phyloP scores from a whole-genome alignment of 495 filamentous ascomycete genomes.

The Cladorrhinum samala region DNA sequence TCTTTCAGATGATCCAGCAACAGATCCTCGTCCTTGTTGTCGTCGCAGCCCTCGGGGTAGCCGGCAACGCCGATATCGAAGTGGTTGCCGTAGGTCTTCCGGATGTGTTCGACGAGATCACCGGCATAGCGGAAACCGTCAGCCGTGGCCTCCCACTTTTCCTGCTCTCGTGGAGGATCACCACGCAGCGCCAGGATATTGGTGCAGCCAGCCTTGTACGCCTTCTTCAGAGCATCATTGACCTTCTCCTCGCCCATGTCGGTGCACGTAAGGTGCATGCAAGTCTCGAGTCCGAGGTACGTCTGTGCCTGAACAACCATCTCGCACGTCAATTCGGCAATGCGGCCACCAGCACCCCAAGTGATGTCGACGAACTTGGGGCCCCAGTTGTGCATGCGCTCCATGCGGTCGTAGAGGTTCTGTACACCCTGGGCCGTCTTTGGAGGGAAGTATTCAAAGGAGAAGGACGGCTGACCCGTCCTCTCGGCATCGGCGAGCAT shows the following conservation, averaged over 20 bases:
- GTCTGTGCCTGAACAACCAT: slow-evolving; percentile 97
- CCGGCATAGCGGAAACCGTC: slow-evolving; percentile 87
- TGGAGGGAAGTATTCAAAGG: slow-evolving; percentile 99
- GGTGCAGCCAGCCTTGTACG: slow-evolving; percentile 92
- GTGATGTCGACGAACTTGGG: slow-evolving; percentile 97
- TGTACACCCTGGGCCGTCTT: slow-evolving; percentile 98
- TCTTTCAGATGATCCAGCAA: slow-evolving; percentile 93
- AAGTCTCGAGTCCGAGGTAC: slow-evolving; percentile 94
- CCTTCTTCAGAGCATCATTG: slow-evolving; percentile 77
- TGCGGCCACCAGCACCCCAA: slow-evolving; percentile 92
- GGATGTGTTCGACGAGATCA: slow-evolving; percentile 91
- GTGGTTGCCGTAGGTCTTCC: slow-evolving; percentile 81
- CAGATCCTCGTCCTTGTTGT: slow-evolving; percentile 75
- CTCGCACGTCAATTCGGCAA: slow-evolving; percentile 88
- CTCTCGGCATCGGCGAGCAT: slow-evolving; percentile 79
- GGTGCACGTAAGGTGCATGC: slow-evolving; percentile 98
- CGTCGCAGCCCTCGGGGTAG: slow-evolving; percentile 94
- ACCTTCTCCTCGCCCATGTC: slow-evolving; percentile 93
- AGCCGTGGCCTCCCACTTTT: slow-evolving; percentile 82
- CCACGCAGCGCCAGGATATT: slow-evolving; percentile 95
- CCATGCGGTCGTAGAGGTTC: slow-evolving; percentile 99
- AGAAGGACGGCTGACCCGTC: slow-evolving; percentile 77
- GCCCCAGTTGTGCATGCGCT: slow-evolving; percentile 92
- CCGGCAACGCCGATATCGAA: slow-evolving; percentile 98
- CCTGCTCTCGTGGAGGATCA: slow-evolving; percentile 90